A percentile compares a stretch with the other conserved stretches of the same genome.
phyloP scores from a whole-genome alignment of 345 rosid genomes.

The Pugionium dolabratum region DNA sequence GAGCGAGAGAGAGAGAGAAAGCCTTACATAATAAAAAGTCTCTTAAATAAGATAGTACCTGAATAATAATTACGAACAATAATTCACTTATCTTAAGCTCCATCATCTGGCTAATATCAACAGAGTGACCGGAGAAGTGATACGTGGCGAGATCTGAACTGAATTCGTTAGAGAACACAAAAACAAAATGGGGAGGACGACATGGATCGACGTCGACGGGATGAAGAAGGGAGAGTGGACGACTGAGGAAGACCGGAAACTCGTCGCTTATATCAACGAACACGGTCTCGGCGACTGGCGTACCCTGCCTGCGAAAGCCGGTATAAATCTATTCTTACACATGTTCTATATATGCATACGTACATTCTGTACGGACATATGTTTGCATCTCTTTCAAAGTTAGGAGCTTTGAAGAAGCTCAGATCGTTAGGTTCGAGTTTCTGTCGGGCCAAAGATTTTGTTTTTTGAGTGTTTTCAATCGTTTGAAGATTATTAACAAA shows the following conservation, averaged over 20 bases:
- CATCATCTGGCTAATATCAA: too few species aligned
- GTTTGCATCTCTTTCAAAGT: slow-evolving; percentile 30
- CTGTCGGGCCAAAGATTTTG: slow-evolving; percentile 13
- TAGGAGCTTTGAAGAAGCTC: too few species aligned
- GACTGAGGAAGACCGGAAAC: slow-evolving; percentile 64
- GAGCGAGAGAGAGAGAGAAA: too few species aligned
- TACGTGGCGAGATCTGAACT: slow-evolving; percentile 16
- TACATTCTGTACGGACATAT: slow-evolving; percentile 6
- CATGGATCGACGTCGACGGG: slow-evolving; percentile 40
- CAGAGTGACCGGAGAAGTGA: background rate
- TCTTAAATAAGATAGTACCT: too few species aligned
- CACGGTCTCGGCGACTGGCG: slow-evolving; percentile 78
- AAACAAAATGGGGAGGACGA: slow-evolving; percentile 36
- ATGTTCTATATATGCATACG: background rate
- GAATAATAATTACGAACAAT: too few species aligned
- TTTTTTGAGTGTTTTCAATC: background rate
- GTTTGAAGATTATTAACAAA: background rate
- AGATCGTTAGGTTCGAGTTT: slow-evolving; percentile 25
- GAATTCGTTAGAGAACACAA: background rate
- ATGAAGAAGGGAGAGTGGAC: slow-evolving; percentile 87
- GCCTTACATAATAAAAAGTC: too few species aligned
- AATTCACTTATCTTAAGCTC: too few species aligned
- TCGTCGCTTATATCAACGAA: slow-evolving; percentile 50
- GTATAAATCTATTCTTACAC: slow-evolving; percentile 39
- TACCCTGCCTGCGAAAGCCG: slow-evolving; percentile 62